phyloP scores from a whole-genome alignment of 192 early-diverging fungal species.

The Allomyces macrogynus region DNA sequence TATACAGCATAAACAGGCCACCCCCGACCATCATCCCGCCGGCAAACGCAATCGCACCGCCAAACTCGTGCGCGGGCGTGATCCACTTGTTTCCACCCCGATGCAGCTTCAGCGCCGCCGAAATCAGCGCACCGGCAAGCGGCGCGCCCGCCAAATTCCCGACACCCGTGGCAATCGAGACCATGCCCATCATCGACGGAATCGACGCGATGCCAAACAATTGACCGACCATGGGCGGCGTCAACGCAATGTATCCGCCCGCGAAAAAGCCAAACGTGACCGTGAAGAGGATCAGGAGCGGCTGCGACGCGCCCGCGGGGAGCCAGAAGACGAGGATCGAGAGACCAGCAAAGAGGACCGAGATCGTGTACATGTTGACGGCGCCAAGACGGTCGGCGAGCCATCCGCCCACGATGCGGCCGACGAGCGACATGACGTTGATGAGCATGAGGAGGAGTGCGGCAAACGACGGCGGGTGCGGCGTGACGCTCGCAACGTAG shows the following conservation, averaged over 20 bases:
- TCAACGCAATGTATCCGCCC: constrained; percentile 23
- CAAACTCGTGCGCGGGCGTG: background rate
- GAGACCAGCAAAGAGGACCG: constrained; percentile 5
- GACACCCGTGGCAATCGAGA: background rate
- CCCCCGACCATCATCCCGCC: background rate
- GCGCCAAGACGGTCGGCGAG: constrained; percentile 16
- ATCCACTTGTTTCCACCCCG: background rate
- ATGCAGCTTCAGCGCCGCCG: background rate
- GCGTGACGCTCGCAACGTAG: constrained; percentile 4
- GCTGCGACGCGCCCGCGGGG: constrained; percentile 12
- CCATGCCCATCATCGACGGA: background rate
- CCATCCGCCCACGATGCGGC: constrained; percentile 7
- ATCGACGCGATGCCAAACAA: constrained; percentile 10
- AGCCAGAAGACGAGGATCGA: constrained; percentile 22
- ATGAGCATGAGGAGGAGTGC: constrained; percentile 22
- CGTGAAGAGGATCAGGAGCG: constrained; percentile 16
- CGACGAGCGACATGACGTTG: constrained; percentile 9
- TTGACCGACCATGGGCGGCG: constrained; percentile 11
- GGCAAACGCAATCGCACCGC: background rate
- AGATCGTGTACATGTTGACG: constrained; percentile 10
- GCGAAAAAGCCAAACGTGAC: constrained; percentile 14
- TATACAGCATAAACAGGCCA: background rate
- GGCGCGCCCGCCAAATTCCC: background rate
- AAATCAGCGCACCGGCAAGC: background rate
- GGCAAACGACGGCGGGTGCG: constrained; percentile 4